Evolutionary conservation across 2,329 filamentous ascomycete genomes (phyloP).

Genomic region (Aspergillus versicolor): DNA sequence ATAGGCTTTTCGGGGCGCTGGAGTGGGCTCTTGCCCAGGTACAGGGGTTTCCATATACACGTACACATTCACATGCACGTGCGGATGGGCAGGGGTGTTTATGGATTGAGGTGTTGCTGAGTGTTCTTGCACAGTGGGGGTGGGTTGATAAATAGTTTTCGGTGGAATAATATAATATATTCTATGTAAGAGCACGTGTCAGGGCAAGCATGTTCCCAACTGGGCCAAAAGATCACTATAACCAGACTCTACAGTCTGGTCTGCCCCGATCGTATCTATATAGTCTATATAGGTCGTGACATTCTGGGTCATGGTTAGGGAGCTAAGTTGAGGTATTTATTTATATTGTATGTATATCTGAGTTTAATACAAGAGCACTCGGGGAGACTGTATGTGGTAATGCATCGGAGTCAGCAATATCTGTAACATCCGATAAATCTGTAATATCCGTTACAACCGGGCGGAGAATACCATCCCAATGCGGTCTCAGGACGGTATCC

Average conservation of each 20-base stretch:
- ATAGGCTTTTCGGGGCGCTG: background rate
- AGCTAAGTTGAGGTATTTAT: too few relatives aligned
- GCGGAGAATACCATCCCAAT: constrained; percentile 20
- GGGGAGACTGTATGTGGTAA: background rate
- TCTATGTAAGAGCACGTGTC: too few relatives aligned
- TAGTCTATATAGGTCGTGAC: too few relatives aligned
- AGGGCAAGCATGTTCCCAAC: too few relatives aligned
- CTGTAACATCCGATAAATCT: too few relatives aligned
- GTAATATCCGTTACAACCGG: background rate
- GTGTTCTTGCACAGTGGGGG: background rate
- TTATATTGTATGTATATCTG: background rate
- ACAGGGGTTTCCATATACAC: too few relatives aligned
- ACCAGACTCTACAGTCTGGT: too few relatives aligned
- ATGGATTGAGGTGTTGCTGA: background rate
- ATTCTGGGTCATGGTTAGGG: too few relatives aligned
- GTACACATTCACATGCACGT: background rate
- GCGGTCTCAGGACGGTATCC: constrained; percentile 18
- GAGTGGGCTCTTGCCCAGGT: background rate
- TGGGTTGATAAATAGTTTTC: background rate
- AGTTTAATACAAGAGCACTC: background rate
- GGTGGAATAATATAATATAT: background rate
- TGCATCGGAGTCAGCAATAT: background rate
- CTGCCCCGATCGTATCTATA: too few relatives aligned
- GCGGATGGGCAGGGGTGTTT: background rate
- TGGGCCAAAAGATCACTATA: too few relatives aligned